Evolutionary conservation across 2,329 filamentous ascomycete genomes (phyloP).

Genomic region (Orbilia ellipsospora): DNA sequence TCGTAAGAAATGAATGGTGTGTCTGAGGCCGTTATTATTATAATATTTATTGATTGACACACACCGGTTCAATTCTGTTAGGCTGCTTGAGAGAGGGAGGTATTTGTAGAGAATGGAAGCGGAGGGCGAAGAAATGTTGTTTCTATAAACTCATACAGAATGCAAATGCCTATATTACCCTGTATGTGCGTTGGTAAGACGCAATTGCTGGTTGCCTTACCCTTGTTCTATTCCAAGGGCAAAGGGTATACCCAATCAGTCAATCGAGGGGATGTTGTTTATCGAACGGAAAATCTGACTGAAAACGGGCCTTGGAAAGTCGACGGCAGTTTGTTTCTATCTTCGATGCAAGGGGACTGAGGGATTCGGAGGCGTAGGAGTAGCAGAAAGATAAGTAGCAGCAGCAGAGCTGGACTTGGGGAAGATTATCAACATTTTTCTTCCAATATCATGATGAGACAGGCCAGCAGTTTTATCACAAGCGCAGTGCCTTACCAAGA

Average conservation of each 20-base stretch:
- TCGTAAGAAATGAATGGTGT: slow-evolving; percentile 25
- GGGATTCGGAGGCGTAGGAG: slow-evolving; percentile 48
- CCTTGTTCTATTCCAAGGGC: slow-evolving; percentile 38
- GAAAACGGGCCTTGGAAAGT: slow-evolving; percentile 40
- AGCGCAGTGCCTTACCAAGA: slow-evolving; percentile 26
- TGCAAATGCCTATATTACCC: slow-evolving; percentile 53
- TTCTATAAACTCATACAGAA: slow-evolving; percentile 48
- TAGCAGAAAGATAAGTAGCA: slow-evolving; percentile 24
- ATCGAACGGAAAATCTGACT: slow-evolving; percentile 24
- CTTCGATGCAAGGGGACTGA: slow-evolving; percentile 49
- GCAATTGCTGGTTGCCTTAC: slow-evolving; percentile 42
- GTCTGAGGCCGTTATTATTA: slow-evolving; percentile 22
- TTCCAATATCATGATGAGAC: slow-evolving; percentile 55
- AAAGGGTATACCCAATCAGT: slow-evolving; percentile 33
- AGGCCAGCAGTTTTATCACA: slow-evolving; percentile 56
- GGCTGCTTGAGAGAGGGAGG: slow-evolving; percentile 22
- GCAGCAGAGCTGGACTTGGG: slow-evolving; percentile 40
- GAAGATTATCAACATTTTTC: slow-evolving; percentile 50
- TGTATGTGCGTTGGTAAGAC: slow-evolving; percentile 52
- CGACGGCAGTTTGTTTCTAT: slow-evolving; percentile 33
- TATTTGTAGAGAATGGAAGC: slow-evolving; percentile 40
- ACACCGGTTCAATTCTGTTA: slow-evolving; percentile 8
- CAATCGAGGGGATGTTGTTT: slow-evolving; percentile 36
- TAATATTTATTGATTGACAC: slow-evolving; percentile 40
- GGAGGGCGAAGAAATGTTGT: slow-evolving; percentile 22